Evolutionary conservation across 1,139 yeast genomes (phyloP).

Genomic region (Yamadazyma conglobata): DNA sequence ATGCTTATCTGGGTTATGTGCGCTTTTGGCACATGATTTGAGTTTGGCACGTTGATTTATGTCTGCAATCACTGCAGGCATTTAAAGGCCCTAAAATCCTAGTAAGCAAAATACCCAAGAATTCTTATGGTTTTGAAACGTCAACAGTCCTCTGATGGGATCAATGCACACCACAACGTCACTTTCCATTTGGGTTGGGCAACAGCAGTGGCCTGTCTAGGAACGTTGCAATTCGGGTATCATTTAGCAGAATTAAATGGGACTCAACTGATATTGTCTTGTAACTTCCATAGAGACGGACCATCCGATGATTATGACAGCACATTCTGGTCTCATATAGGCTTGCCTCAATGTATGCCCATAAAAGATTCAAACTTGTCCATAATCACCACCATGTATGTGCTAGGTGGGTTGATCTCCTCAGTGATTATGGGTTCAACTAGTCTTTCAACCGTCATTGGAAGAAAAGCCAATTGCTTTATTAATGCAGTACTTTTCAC

Average conservation of each 20-base stretch:
- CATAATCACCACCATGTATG: conserved; percentile 33
- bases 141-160: conserved; percentile 11
- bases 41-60: too few relatives aligned
- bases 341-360: conserved; percentile 28
- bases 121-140: conserved; percentile 5
- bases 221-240: conserved; percentile 85
- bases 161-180: conserved; percentile 23
- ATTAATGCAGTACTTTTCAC: conserved; percentile 23
- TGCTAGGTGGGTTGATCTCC: conserved; percentile 35
- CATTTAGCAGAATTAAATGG: conserved; percentile 90
- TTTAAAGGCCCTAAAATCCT: too few relatives aligned
- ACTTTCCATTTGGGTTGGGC: conserved; percentile 33
- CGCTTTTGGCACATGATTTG: too few relatives aligned
- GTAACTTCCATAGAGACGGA: conserved; percentile 24
- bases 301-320: conserved; percentile 21
- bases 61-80: too few relatives aligned
- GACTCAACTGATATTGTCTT: conserved; percentile 64
- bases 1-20: too few relatives aligned
- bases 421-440: conserved; percentile 32
- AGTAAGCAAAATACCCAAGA: too few relatives aligned
- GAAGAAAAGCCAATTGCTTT: conserved; percentile 26
- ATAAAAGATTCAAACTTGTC: conserved; percentile 24
- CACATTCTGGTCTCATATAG: conserved; percentile 26
- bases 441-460: conserved; percentile 21
- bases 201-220: conserved; percentile 53